Percentiles rank a stretch among this genome's conserved stretches.
phyloP scores from a whole-genome alignment of 192 early-diverging fungal species.

The Backusella mclennaniae region DNA sequence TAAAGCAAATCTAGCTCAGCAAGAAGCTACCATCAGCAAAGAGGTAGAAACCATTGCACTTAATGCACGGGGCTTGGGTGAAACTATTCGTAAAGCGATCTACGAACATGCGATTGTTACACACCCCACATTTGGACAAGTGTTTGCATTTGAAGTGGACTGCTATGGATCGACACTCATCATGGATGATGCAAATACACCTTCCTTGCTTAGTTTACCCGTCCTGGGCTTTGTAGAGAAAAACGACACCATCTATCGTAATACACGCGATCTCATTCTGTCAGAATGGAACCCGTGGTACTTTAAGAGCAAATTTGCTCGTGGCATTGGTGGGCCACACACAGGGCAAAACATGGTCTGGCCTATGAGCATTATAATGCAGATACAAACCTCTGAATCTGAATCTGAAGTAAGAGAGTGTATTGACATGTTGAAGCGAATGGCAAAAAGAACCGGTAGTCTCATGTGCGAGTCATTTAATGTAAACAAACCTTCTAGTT shows the following conservation, averaged over 20 bases:
- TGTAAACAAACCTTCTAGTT: constrained; percentile 37
- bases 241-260: constrained; percentile 50
- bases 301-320: constrained; percentile 50
- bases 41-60: not conserved
- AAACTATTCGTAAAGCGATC: constrained; percentile 50
- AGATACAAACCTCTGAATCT: constrained; percentile 46
- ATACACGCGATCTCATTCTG: constrained; percentile 57
- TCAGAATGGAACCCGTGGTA: constrained; percentile 66
- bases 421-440: constrained; percentile 50
- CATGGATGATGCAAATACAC: constrained; percentile 74
- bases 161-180: constrained; percentile 62
- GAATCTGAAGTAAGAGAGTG: constrained; percentile 51
- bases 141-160: constrained; percentile 74
- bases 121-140: constrained; percentile 50
- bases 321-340: constrained; percentile 66
- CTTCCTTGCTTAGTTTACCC: constrained; percentile 60
- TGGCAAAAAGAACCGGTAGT: constrained; percentile 47
- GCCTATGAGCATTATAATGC: constrained; percentile 66
- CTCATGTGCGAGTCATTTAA: constrained; percentile 68
- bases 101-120: constrained; percentile 43
- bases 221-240: constrained; percentile 54
- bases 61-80: constrained; percentile 11
- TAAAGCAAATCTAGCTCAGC: not conserved
- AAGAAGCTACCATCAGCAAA: not conserved
- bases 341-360: constrained; percentile 52